These are phyloP conservation scores for Chrysoporthe puriensis DNA, from an alignment of 2,329 filamentous ascomycete species.

Conservation along the genomic window DNA sequence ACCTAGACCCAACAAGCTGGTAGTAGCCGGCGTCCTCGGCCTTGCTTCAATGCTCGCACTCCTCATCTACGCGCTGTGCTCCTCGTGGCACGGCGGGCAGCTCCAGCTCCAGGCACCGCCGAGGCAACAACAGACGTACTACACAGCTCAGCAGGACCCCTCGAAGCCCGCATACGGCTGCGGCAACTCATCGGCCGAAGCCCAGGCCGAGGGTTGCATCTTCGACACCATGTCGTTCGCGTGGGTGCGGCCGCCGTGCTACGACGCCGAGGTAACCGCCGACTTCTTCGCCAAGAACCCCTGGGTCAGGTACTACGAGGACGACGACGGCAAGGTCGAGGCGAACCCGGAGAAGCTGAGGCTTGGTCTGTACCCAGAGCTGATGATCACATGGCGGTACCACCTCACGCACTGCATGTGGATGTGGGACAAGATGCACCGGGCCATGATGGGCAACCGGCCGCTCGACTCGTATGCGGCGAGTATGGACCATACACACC, in stretches of 20 bases:
- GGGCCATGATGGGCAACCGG: neutral
- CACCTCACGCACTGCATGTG: slow-evolving; percentile 13
- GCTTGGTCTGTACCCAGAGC: neutral
- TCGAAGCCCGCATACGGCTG: slow-evolving; percentile 12
- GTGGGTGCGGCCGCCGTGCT: slow-evolving; percentile 31
- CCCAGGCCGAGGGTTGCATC: slow-evolving; percentile 11
- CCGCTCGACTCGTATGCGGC: slow-evolving; percentile 13
- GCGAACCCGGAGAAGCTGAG: neutral
- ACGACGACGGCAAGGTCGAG: slow-evolving; percentile 10
- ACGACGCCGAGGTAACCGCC: slow-evolving; percentile 17
- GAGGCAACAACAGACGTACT: neutral
- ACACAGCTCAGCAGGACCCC: slow-evolving; percentile 2
- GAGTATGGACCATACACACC: slow-evolving; percentile 2
- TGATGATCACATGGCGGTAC: slow-evolving; percentile 9
- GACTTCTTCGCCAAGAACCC: slow-evolving; percentile 7
- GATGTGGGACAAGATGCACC: slow-evolving; percentile 15
- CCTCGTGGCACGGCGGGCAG: neutral
- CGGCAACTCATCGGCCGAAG: slow-evolving; percentile 10
- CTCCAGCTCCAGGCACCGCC: neutral
- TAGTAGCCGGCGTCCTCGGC: neutral
- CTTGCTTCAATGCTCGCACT: neutral
- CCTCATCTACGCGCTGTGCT: neutral
- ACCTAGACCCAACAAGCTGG: neutral
- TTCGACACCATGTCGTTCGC: slow-evolving; percentile 27
- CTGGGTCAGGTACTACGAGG: slow-evolving; percentile 9